Percentiles rank a stretch among this genome's conserved stretches.
These are phyloP conservation scores for Rhynchosporium graminicola DNA, from an alignment of 2,329 filamentous ascomycete genomes.

Conservation along the genomic window DNA sequence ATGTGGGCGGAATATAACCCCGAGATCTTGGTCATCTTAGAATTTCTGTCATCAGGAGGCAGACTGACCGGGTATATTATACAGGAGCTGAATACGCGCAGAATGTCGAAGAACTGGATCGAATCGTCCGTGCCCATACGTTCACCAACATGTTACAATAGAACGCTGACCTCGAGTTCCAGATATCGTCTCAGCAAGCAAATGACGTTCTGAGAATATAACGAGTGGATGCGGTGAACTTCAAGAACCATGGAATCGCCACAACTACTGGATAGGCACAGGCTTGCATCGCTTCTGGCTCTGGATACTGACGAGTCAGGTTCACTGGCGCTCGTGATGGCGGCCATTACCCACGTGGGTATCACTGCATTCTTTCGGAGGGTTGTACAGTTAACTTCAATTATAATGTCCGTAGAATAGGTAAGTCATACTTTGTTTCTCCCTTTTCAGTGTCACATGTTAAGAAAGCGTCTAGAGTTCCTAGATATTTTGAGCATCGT, in stretches of 20 bases:
- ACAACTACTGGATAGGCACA: slow-evolving; percentile 9
- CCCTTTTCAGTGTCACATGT: too few species aligned
- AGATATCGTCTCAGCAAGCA: not conserved
- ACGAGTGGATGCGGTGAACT: slow-evolving; percentile 15
- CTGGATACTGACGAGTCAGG: not conserved
- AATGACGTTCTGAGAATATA: not conserved
- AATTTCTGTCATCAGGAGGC: too few species aligned
- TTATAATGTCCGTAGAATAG: not conserved
- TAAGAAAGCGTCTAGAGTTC: not conserved
- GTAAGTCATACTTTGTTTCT: not conserved
- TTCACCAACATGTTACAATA: too few species aligned
- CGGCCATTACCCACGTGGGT: not conserved
- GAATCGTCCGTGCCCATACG: too few species aligned
- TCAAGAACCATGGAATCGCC: slow-evolving; percentile 19
- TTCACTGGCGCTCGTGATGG: not conserved
- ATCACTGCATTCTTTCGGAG: too few species aligned
- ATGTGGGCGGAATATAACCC: too few species aligned
- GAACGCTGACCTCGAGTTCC: too few species aligned
- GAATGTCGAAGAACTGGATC: too few species aligned
- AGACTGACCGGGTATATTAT: too few species aligned
- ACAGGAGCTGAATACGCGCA: too few species aligned
- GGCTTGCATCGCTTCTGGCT: not conserved
- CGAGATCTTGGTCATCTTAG: too few species aligned
- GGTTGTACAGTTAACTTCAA: too few species aligned
- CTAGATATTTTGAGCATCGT: slow-evolving; percentile 10